Percentiles rank a stretch among this genome's conserved stretches.
phyloP scores from a whole-genome alignment of 2,329 filamentous ascomycete species.

The Mycosphaerelloides madeirae region DNA sequence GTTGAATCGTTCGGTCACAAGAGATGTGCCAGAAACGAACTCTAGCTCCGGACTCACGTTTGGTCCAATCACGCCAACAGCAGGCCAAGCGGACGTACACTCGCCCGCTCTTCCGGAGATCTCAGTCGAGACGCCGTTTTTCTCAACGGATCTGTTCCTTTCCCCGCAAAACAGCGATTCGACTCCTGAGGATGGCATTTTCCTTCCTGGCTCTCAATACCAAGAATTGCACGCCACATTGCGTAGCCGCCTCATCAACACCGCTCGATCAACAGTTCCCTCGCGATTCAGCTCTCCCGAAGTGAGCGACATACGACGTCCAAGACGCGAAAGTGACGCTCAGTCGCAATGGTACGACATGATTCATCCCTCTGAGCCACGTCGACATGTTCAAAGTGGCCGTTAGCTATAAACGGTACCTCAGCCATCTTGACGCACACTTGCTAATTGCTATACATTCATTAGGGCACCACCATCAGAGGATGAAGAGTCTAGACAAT shows the following conservation, averaged over 20 bases:
- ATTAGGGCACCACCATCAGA: no score
- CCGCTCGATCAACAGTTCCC: slow-evolving; percentile 27
- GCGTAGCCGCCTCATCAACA: slow-evolving; percentile 30
- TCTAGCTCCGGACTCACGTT: no score
- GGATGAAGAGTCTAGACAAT: slow-evolving; percentile 22
- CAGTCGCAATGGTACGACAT: no score
- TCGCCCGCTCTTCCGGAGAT: background rate
- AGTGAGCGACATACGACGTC: background rate
- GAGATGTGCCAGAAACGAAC: no score
- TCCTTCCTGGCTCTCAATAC: slow-evolving; percentile 30
- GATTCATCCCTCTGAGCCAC: no score
- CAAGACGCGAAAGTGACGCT: no score
- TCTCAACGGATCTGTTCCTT: slow-evolving; percentile 18
- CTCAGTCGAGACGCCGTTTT: slow-evolving; percentile 7
- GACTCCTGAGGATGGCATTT: slow-evolving; percentile 30
- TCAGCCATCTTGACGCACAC: no score
- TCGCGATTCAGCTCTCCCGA: slow-evolving; percentile 26
- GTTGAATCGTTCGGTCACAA: background rate
- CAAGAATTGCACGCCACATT: slow-evolving; percentile 29
- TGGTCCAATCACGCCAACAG: no score
- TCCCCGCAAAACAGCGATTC: slow-evolving; percentile 28
- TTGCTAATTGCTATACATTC: no score
- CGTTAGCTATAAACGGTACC: no score
- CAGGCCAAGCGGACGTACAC: no score
- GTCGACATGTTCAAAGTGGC: no score